A percentile compares a stretch with the other conserved stretches of the same genome.
Conservation (phyloP, 768 basidiomycete genomes). For the Termitomyces sp. region DNA sequence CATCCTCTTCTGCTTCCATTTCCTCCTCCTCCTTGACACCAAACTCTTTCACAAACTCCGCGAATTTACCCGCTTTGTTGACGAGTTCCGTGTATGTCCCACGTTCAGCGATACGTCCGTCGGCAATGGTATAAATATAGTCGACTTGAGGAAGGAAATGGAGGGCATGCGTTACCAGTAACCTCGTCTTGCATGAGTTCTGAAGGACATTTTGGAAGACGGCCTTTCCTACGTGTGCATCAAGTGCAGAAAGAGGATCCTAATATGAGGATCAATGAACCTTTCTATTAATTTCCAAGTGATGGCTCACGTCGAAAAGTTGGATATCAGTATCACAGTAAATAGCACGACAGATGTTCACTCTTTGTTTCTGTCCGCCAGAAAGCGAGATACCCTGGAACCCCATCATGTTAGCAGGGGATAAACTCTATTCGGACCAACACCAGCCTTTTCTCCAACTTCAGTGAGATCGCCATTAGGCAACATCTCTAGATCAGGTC, state of each 20-base stretch:
- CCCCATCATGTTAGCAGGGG: neutral
- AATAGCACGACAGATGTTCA: slow-evolving; percentile 83
- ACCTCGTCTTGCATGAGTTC: slow-evolving; percentile 65
- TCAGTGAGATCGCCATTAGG: slow-evolving; percentile 76
- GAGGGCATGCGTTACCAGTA: slow-evolving; percentile 89
- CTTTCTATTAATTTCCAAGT: neutral
- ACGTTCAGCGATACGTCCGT: slow-evolving; percentile 73
- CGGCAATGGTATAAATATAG: slow-evolving; percentile 73
- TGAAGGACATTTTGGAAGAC: slow-evolving; percentile 83
- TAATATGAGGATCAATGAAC: slow-evolving; percentile 14
- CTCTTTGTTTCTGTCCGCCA: slow-evolving; percentile 73
- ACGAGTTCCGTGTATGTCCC: slow-evolving; percentile 78
- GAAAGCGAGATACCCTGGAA: slow-evolving; percentile 76
- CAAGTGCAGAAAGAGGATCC: slow-evolving; percentile 87
- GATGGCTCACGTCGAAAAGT: slow-evolving; percentile 61
- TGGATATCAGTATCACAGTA: slow-evolving; percentile 85
- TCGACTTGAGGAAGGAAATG: slow-evolving; percentile 88
- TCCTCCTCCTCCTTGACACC: slow-evolving; percentile 49
- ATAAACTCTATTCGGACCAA: neutral
- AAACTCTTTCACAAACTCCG: slow-evolving; percentile 72
- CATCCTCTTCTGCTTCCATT: slow-evolving; percentile 39
- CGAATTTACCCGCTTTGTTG: slow-evolving; percentile 56
- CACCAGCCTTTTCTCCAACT: slow-evolving; percentile 62
- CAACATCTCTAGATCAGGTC: slow-evolving; percentile 75
- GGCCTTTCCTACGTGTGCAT: slow-evolving; percentile 86